These are phyloP conservation scores for Epichloe glyceriae DNA, from an alignment of 2,329 filamentous ascomycete species.

Conservation along the genomic window DNA sequence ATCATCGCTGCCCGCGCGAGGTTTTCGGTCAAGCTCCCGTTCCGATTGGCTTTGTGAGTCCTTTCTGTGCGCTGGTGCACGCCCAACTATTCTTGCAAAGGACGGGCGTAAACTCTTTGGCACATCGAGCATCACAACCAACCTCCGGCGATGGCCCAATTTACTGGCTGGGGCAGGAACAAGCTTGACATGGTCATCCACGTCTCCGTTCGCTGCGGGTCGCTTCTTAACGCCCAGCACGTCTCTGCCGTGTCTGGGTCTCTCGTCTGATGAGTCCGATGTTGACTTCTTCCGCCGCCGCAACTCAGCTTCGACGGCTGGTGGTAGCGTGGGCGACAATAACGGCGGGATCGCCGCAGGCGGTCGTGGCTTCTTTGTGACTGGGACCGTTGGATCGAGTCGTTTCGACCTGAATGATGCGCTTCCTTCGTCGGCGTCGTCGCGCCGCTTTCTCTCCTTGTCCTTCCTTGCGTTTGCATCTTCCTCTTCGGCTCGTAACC, in stretches of 20 bases:
- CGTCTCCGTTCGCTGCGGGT: conserved; percentile 17
- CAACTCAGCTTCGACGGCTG: conserved; percentile 32
- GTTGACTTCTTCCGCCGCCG: conserved; percentile 19
- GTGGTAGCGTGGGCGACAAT: conserved; percentile 43
- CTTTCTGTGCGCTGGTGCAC: conserved; percentile 25
- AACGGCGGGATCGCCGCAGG: conserved; percentile 32
- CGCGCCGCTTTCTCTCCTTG: conserved; percentile 19
- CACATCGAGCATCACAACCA: conserved; percentile 35
- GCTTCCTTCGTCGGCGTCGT: conserved; percentile 16
- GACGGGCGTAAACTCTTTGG: conserved; percentile 33
- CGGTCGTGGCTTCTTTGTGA: conserved; percentile 25
- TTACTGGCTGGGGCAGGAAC: conserved; percentile 3
- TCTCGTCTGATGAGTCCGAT: conserved; percentile 11
- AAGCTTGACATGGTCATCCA: conserved; percentile 15
- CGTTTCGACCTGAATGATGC: conserved; percentile 19
- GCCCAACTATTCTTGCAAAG: conserved; percentile 32
- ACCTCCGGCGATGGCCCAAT: conserved; percentile 13
- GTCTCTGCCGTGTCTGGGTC: conserved; percentile 8
- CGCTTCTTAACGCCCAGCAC: conserved; percentile 15
- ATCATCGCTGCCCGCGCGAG: conserved; percentile 30
- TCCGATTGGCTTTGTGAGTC: conserved; percentile 17
- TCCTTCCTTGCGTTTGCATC: conserved; percentile 15
- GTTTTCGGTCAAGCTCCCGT: conserved; percentile 17
- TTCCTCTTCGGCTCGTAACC: conserved; percentile 11
- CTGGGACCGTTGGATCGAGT: conserved; percentile 12